These are phyloP conservation scores for Boletus subparvulus DNA, from an alignment of 768 basidiomycete genomes.

Conservation along the genomic window DNA sequence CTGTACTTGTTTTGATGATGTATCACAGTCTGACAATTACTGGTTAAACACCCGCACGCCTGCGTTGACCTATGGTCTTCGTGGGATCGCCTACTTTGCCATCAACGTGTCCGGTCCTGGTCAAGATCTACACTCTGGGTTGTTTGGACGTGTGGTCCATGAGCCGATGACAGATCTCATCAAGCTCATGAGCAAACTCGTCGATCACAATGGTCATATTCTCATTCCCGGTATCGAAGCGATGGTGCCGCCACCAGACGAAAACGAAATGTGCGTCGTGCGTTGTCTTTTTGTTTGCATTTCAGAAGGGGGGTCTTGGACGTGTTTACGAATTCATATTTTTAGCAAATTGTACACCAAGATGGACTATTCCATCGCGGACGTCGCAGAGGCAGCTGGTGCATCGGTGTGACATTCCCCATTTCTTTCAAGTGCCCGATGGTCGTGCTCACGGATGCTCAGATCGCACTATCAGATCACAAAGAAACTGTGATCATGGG, in stretches of 20 bases:
- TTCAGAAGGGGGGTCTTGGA: not conserved
- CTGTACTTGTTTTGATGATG: not conserved
- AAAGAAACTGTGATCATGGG: constrained; percentile 86
- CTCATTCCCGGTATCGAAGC: constrained; percentile 87
- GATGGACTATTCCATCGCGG: constrained; percentile 69
- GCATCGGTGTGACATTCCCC: constrained; percentile 35
- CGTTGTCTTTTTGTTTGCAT: not conserved
- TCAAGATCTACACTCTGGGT: constrained; percentile 87
- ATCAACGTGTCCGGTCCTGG: constrained; percentile 79
- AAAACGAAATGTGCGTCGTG: constrained; percentile 58
- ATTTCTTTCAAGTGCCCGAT: not conserved
- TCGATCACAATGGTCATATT: constrained; percentile 75
- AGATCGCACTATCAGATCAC: constrained; percentile 70
- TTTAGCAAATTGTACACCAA: constrained; percentile 65
- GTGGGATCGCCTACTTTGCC: constrained; percentile 86
- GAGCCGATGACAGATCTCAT: constrained; percentile 96
- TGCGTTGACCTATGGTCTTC: constrained; percentile 82
- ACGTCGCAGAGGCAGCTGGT: constrained; percentile 78
- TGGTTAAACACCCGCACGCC: constrained; percentile 87
- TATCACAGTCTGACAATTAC: constrained; percentile 80
- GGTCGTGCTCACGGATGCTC: not conserved
- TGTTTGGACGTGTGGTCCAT: constrained; percentile 78
- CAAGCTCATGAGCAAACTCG: constrained; percentile 79
- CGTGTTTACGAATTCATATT: not conserved
- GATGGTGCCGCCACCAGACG: constrained; percentile 71